Evolutionary conservation across 164 flowering plant genomes (phyloP).

Genomic region (Liriodendron chinense): DNA sequence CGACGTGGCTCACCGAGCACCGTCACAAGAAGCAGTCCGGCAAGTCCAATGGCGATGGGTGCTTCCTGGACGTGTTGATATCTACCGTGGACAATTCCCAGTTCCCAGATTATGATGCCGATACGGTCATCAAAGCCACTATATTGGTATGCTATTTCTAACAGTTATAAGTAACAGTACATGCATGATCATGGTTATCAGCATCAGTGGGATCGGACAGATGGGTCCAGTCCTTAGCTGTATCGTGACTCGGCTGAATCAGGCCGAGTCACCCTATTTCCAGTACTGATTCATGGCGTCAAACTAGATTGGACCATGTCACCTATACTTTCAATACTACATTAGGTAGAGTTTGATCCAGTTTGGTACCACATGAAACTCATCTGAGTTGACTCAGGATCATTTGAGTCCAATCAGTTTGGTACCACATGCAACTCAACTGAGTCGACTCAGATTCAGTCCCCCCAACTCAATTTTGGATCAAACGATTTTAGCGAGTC

Average conservation of each 20-base stretch:
- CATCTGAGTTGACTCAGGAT: too few species aligned
- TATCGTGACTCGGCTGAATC: too few species aligned
- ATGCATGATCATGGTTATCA: not conserved
- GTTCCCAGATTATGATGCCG: not conserved
- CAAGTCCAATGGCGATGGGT: not conserved
- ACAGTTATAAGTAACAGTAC: not conserved
- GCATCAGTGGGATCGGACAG: too few species aligned
- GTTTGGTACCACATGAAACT: too few species aligned
- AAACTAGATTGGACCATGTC: not conserved
- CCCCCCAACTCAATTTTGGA: too few species aligned
- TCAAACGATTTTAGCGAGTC: too few species aligned
- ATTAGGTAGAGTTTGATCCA: too few species aligned
- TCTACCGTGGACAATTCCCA: not conserved
- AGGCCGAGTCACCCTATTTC: not conserved
- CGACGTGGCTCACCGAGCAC: conserved; percentile 7
- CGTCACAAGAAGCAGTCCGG: not conserved
- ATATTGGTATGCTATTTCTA: not conserved
- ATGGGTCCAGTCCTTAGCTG: too few species aligned
- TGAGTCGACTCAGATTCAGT: too few species aligned
- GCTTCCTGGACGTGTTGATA: conserved; percentile 8
- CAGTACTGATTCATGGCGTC: not conserved
- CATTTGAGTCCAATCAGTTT: too few species aligned
- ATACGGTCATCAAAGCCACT: conserved; percentile 10
- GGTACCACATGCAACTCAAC: too few species aligned
- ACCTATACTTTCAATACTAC: not conserved